Evolutionary conservation across 768 basidiomycete species (phyloP), one percentile per base, ranked within the genome.

Genomic region (Infundibulicybe gibba): DNA sequence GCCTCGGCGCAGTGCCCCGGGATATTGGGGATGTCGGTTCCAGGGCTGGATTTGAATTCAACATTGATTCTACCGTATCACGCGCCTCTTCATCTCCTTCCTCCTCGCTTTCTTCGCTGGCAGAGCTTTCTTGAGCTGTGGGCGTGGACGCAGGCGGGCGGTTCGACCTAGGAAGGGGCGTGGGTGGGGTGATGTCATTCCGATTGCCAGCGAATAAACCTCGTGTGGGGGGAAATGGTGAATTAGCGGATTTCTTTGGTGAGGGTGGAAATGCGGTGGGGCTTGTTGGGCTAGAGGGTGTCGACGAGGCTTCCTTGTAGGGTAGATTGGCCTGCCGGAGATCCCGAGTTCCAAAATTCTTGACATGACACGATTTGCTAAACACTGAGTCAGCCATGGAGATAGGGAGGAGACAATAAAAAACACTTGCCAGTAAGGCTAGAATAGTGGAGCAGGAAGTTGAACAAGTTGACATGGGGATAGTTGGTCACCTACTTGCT

Each of bases 331-430:
- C 83, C 45, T 83, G 79, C 43, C 87, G 78, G 30, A 89, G 74
- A 57, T 87, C 81, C 44, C 77, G 75, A 8, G 85, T 90, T 16
- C 88, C 90, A 54, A 92, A 94, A 52, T 71, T 79, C 72, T 83
- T 87, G 44, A 80, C 60, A 60, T 94, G 90, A 57, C 92, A 94
- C 40, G 73, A 69, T 74, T 92, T 93, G 69, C 92, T 94, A 63
- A 47, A 49, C 8, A 31, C 16, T 20, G 12, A 30, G 39, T 38
- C 46, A 20, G 48, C 35, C 13, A 32, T 11, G 12, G 9, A 48
- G n/a, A 16, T 37, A 4, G 40, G 30, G 44, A 11, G 6, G 10
- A 39, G 30, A 21, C 15, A 20, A 31, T n/a, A 38, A 33, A 30
- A 25, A 38, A 13, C 51, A 25, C 64, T 32, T 53, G 79, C 79